These are phyloP conservation scores for Chaetomiaceae sp. DNA, from an alignment of 2,329 filamentous ascomycete species.

Conservation along the genomic window DNA sequence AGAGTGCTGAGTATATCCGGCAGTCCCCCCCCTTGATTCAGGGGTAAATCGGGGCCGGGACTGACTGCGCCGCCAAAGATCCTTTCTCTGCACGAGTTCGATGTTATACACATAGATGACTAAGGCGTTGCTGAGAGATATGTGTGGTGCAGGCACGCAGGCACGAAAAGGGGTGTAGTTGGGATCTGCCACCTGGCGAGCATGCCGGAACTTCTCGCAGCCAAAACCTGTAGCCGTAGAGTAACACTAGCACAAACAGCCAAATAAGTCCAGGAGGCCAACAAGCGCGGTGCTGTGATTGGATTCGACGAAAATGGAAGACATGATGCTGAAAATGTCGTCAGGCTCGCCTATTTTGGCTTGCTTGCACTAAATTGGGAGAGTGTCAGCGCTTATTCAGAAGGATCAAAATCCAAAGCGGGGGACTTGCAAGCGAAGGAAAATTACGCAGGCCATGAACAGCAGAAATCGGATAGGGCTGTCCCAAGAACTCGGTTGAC, in stretches of 20 bases:
- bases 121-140: not conserved
- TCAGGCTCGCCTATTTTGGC: slow-evolving; percentile 2
- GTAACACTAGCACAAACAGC: not conserved
- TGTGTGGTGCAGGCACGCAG: not conserved
- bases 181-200: too few species aligned
- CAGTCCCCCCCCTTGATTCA: not conserved
- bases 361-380: not conserved
- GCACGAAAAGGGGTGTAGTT: not conserved
- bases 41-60: not conserved
- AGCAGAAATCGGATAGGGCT: too few species aligned
- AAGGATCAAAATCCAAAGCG: slow-evolving; percentile 8
- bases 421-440: not conserved
- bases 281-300: not conserved
- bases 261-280: not conserved
- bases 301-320: slow-evolving; percentile 2
- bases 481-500: not conserved
- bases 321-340: not conserved
- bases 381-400: slow-evolving; percentile 18
- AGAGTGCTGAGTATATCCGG: not conserved
- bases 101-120: not conserved
- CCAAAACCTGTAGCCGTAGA: too few species aligned
- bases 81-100: not conserved
- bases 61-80: not conserved
- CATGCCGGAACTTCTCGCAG: too few species aligned
- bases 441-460: slow-evolving; percentile 6